These are phyloP conservation scores for Globisporangium cystogenes DNA, from an alignment of 352 stramenopile genomes.

Conservation along the genomic window DNA sequence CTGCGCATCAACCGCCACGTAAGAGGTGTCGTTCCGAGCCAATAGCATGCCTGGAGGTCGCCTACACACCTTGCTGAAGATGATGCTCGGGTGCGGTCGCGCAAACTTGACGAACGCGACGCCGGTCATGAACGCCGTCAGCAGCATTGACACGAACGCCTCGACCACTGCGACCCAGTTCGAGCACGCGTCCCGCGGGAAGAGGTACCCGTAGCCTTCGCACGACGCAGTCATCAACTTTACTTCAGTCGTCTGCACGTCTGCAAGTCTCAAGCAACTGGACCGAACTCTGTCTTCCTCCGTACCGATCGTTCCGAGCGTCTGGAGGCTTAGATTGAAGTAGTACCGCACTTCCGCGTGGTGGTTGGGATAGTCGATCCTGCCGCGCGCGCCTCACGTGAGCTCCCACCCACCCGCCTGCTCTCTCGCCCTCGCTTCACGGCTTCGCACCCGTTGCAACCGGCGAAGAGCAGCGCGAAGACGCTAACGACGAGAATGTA, in stretches of 20 bases:
- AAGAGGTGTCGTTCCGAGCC: too few relatives aligned
- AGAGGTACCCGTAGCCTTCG: constrained; percentile 42
- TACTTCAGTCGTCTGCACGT: too few relatives aligned
- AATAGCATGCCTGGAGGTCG: too few relatives aligned
- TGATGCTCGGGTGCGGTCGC: constrained; percentile 35
- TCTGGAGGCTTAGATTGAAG: constrained; percentile 61
- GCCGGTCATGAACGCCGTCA: constrained; percentile 52
- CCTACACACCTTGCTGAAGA: constrained; percentile 33
- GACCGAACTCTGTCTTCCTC: not conserved
- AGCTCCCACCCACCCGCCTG: not conserved
- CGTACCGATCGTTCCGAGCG: constrained; percentile 48
- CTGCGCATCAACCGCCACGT: constrained; percentile 2
- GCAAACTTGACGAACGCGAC: constrained; percentile 65
- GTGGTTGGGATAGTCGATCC: constrained; percentile 5
- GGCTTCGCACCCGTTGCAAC: constrained; percentile 29
- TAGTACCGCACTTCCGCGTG: constrained; percentile 26
- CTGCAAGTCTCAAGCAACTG: too few relatives aligned
- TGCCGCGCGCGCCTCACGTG: not conserved
- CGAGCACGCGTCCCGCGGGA: constrained; percentile 36
- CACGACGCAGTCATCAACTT: not conserved
- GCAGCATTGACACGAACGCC: constrained; percentile 50
- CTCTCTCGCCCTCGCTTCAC: not conserved
- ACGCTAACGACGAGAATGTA: constrained; percentile 40
- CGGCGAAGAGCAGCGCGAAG: constrained; percentile 41
- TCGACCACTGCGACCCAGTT: constrained; percentile 48